phyloP scores from a whole-genome alignment of 768 basidiomycete species.

The Mycena polygramma region DNA sequence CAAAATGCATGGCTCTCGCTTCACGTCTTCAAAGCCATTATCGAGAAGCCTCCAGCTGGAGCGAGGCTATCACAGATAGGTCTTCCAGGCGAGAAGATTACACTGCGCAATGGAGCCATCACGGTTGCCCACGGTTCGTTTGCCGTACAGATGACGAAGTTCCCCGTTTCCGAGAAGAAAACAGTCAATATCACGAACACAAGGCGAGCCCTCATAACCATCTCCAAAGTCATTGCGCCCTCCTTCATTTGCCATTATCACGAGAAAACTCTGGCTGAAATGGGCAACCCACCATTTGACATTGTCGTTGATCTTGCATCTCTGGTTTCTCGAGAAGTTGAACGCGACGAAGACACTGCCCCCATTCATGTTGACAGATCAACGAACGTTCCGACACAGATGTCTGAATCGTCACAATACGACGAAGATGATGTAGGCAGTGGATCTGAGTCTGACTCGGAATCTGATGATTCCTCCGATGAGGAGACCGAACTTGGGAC shows the following conservation, averaged over 20 bases:
- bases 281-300: slow-evolving; percentile 1
- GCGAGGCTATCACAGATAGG: background rate
- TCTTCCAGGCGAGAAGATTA: background rate
- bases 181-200: background rate
- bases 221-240: background rate
- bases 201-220: background rate
- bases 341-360: background rate
- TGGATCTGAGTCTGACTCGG: no score
- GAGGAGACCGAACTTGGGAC: background rate
- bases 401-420: no score
- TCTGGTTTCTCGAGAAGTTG: background rate
- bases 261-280: background rate
- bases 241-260: slow-evolving; percentile 13
- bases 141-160: background rate
- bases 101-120: background rate
- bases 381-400: no score
- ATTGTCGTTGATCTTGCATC: slow-evolving; percentile 14
- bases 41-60: background rate
- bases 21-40: slow-evolving; percentile 6
- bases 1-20: slow-evolving; percentile 7
- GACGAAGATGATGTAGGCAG: no score
- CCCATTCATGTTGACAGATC: no score
- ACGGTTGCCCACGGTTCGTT: slow-evolving; percentile 9
- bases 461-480: no score
- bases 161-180: background rate